A percentile compares a stretch with the other conserved stretches of the same genome.
These are phyloP conservation scores for Phaeosphaeriaceae sp. DNA, from an alignment of 2,329 filamentous ascomycete species.

Conservation along the genomic window DNA sequence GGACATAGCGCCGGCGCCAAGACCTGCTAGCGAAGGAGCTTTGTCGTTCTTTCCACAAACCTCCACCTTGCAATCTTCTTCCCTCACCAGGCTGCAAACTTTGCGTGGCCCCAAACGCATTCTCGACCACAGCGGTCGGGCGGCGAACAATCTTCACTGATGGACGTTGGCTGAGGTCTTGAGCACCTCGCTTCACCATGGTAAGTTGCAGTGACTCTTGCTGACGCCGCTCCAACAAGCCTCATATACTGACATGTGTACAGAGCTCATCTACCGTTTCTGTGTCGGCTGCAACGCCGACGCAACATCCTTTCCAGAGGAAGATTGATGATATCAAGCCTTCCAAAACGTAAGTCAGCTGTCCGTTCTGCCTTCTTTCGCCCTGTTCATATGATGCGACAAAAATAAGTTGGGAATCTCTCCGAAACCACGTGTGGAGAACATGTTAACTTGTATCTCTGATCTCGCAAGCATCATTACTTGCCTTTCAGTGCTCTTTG, in stretches of 20 bases:
- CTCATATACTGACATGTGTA: slow-evolving; percentile 16
- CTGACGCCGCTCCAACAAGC: slow-evolving; percentile 3
- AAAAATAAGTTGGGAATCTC: slow-evolving; percentile 99
- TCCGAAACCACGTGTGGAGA: slow-evolving; percentile 96
- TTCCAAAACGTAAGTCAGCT: slow-evolving; percentile 78
- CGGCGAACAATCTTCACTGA: slow-evolving; percentile 34
- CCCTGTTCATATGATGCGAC: slow-evolving; percentile 72
- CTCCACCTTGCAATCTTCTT: slow-evolving; percentile 24
- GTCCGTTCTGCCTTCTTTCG: slow-evolving; percentile 4
- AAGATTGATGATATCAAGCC: slow-evolving; percentile 84
- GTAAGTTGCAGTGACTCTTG: slow-evolving; percentile 24
- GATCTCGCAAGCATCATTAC: slow-evolving; percentile 51
- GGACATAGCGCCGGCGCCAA: slow-evolving; percentile 24
- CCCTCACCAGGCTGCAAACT: slow-evolving; percentile 34
- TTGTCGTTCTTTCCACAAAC: slow-evolving; percentile 32
- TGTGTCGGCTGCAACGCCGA: slow-evolving; percentile 74
- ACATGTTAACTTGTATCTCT: slow-evolving; percentile 80
- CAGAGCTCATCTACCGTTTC: slow-evolving; percentile 71
- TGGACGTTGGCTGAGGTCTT: slow-evolving; percentile 46
- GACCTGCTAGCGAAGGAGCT: slow-evolving; percentile 33
- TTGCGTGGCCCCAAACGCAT: slow-evolving; percentile 34
- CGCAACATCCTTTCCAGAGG: slow-evolving; percentile 76
- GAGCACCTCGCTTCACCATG: slow-evolving; percentile 43
- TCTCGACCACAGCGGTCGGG: slow-evolving; percentile 41
- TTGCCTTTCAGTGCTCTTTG: slow-evolving; percentile 16